Evolutionary conservation across 1,284 basidiomycete species (phyloP), one percentile per base, ranked within the genome.

Genomic region (Ganoderma meredithae): DNA sequence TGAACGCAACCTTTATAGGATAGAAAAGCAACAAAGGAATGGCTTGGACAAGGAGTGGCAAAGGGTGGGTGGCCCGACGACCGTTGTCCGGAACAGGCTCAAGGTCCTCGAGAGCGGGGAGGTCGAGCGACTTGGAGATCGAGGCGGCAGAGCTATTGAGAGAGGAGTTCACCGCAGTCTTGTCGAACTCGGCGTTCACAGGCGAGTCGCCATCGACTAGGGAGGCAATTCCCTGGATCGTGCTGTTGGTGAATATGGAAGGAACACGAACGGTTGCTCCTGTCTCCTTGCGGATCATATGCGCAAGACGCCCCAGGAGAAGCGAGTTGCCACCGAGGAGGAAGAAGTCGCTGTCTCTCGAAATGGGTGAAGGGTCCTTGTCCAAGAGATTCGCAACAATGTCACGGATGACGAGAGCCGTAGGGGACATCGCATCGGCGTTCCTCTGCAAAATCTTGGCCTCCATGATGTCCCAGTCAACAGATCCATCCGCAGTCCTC

Each of bases 251-350:
- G 73, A 84, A 85, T 2, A 85, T 75, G 17, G 79, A 72, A 3
- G 81, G 75, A 13, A 84, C 79, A 25, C 76, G 77, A 13, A 85
- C 63, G 43, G 75, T 78, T n/a, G 76, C 78, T 25, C 82, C 81
- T 10, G 79, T 80, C 73, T 78, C 79, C 68, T 82, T 81, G 19
- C 83, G 80, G 60, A 84, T 78, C 59, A 78, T 74, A 68, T 84
- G 78, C 7, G 81, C 78, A 19, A 85, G 79, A 60, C 84, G 81
- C 13, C 84, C 84, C 4, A 84, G 78, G 17, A 84, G 78, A 7
- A 84, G 74, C 1, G 83, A 84, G 72, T 81, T 84, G 17, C 84
- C 84, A 49, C 84, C 84, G 41, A 85, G 75, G 0, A 84, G 72
- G 75, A 85, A 84, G 75, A 85, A 72, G 73, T 85, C 84, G 10